These are phyloP conservation scores for Curvularia verruculosa DNA, from an alignment of 2,329 filamentous ascomycete genomes.

Conservation along the genomic window DNA sequence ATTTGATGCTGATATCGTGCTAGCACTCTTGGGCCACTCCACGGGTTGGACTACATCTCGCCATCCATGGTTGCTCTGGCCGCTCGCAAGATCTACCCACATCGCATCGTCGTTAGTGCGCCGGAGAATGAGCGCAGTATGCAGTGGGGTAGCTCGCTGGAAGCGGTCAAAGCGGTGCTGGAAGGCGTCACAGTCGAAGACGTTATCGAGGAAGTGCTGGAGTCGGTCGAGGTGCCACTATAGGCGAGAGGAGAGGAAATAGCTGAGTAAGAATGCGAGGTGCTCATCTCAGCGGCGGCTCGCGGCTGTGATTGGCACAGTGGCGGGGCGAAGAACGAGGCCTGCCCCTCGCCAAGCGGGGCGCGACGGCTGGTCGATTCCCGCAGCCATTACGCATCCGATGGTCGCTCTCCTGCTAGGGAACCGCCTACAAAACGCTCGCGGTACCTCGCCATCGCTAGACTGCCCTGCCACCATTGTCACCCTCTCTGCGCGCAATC, in stretches of 20 bases:
- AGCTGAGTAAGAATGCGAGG: slow-evolving; percentile 36
- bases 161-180: slow-evolving; percentile 70
- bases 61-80: slow-evolving; percentile 84
- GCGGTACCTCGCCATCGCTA: not conserved
- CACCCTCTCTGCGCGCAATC: not conserved
- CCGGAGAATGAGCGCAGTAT: slow-evolving; percentile 81
- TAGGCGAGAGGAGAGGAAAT: slow-evolving; percentile 34
- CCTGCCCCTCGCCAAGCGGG: slow-evolving; percentile 23
- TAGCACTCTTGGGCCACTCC: slow-evolving; percentile 77
- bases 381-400: slow-evolving; percentile 13
- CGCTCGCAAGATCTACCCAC: slow-evolving; percentile 83
- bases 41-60: slow-evolving; percentile 79
- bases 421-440: slow-evolving; percentile 10
- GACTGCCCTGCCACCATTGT: slow-evolving; percentile 4
- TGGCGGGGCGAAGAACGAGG: slow-evolving; percentile 23
- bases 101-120: slow-evolving; percentile 74
- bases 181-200: slow-evolving; percentile 62
- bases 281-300: slow-evolving; percentile 32
- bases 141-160: slow-evolving; percentile 86
- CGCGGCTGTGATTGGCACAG: slow-evolving; percentile 25
- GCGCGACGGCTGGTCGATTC: slow-evolving; percentile 14
- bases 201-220: slow-evolving; percentile 65
- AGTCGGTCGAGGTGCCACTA: slow-evolving; percentile 62
- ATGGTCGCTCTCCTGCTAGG: slow-evolving; percentile 7
- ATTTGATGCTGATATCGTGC: slow-evolving; percentile 36